A percentile compares a stretch with the other conserved stretches of the same genome.
Conservation (phyloP, 164 flowering plant species). For the Brasenia schreberi region DNA sequence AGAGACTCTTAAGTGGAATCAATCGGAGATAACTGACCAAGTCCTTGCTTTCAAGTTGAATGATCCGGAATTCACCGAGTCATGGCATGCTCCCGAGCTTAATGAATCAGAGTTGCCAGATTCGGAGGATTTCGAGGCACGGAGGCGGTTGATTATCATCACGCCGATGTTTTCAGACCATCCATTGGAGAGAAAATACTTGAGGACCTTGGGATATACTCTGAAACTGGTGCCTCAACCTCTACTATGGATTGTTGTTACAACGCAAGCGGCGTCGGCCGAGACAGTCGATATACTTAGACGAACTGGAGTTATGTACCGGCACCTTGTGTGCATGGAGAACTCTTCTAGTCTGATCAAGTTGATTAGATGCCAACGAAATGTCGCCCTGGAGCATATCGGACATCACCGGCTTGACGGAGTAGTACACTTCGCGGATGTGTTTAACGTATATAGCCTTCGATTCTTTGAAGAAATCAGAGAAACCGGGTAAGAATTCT, state of each 20-base stretch:
- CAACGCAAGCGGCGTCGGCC: slow-evolving; percentile 28
- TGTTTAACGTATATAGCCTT: slow-evolving; percentile 58
- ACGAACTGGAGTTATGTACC: slow-evolving; percentile 75
- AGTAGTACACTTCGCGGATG: slow-evolving; percentile 75
- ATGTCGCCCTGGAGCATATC: slow-evolving; percentile 68
- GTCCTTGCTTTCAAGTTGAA: background rate
- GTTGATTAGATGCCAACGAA: slow-evolving; percentile 64
- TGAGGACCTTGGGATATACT: slow-evolving; percentile 52
- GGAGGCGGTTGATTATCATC: slow-evolving; percentile 42
- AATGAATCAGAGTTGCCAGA: background rate
- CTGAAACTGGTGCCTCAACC: slow-evolving; percentile 60
- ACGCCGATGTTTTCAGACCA: slow-evolving; percentile 38
- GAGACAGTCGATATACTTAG: slow-evolving; percentile 46
- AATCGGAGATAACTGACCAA: background rate
- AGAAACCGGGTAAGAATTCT: slow-evolving; percentile 51
- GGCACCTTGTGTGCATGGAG: slow-evolving; percentile 74
- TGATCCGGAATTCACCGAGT: background rate
- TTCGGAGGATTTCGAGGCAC: slow-evolving; percentile 8
- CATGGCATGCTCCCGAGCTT: slow-evolving; percentile 4
- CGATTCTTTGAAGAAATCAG: slow-evolving; percentile 61
- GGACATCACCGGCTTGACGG: slow-evolving; percentile 82
- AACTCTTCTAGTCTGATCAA: slow-evolving; percentile 44
- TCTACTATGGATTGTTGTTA: slow-evolving; percentile 77
- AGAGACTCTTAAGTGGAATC: slow-evolving; percentile 6
- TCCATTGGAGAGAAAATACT: slow-evolving; percentile 18